These are phyloP conservation scores for Aspergillus wentii DNA, from an alignment of 495 filamentous ascomycete genomes.

Conservation along the genomic window DNA sequence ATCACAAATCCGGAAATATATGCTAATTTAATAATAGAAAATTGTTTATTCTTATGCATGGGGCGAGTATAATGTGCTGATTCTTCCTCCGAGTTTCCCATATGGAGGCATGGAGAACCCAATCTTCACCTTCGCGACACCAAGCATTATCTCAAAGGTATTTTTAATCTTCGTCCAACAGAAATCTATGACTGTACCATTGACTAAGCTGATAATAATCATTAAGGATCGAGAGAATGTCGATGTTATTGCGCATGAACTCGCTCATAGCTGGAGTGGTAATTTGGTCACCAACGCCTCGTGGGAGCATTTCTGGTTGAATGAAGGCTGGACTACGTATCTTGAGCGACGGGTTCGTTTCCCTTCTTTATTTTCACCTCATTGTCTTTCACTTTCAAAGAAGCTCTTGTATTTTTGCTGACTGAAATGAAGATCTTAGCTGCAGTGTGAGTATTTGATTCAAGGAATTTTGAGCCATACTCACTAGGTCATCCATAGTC, in stretches of 20 bases:
- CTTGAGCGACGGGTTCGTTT: constrained; percentile 68
- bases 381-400: background rate
- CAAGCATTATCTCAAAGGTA: constrained; percentile 79
- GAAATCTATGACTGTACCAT: too few relatives aligned
- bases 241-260: constrained; percentile 94
- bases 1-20: too few relatives aligned
- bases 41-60: constrained; percentile 85
- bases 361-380: background rate
- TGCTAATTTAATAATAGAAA: constrained; percentile 34
- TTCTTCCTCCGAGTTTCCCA: constrained; percentile 86
- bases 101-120: constrained; percentile 95
- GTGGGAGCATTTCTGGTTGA: constrained; percentile 98
- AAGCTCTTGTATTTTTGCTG: too few relatives aligned
- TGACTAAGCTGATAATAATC: too few relatives aligned
- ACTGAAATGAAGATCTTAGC: constrained; percentile 17
- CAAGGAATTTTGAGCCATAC: background rate
- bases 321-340: constrained; percentile 95
- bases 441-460: constrained; percentile 15
- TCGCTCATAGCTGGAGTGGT: constrained; percentile 88
- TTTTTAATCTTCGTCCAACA: background rate
- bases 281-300: constrained; percentile 86
- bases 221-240: constrained; percentile 77
- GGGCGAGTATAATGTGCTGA: constrained; percentile 91
- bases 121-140: constrained; percentile 88
- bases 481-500: constrained; percentile 30